phyloP scores from a whole-genome alignment of 1,139 yeast species.

The Blastobotrys malaysiensis region DNA sequence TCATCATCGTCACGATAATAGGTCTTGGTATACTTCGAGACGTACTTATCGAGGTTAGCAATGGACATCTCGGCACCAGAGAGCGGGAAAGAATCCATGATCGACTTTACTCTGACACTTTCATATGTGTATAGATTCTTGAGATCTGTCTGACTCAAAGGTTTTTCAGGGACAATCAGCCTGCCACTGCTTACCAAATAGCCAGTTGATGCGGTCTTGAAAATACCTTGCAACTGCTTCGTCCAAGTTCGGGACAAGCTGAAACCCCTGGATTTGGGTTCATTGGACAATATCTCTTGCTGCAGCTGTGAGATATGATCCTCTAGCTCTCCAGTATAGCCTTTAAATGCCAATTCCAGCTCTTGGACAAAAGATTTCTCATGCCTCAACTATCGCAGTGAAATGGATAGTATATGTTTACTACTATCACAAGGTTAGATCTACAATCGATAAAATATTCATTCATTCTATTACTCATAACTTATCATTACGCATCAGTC shows the following conservation, averaged over 20 bases:
- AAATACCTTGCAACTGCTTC: neutral
- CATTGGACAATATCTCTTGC: too few species aligned
- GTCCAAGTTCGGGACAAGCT: neutral
- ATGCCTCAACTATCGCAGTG: too few species aligned
- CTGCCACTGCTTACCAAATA: neutral
- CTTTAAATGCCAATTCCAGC: too few species aligned
- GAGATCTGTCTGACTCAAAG: neutral
- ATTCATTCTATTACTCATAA: neutral
- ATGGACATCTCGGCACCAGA: neutral
- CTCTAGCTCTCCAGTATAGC: too few species aligned
- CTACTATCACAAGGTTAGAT: neutral
- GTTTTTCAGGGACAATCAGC: neutral
- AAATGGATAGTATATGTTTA: neutral
- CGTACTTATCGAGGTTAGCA: conserved; percentile 21
- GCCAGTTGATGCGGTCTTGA: neutral
- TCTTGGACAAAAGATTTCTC: neutral
- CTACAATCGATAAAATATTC: neutral
- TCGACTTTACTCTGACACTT: neutral
- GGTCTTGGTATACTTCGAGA: conserved; percentile 19
- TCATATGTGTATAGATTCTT: neutral
- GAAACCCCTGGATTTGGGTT: neutral
- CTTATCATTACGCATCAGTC: conserved; percentile 1
- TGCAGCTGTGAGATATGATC: too few species aligned
- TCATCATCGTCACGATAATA: conserved; percentile 16
- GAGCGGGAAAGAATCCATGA: neutral